Base-by-base conservation (phyloP, 2,329 filamentous ascomycete species). In the Sporothrix euskadiensis region DNA sequence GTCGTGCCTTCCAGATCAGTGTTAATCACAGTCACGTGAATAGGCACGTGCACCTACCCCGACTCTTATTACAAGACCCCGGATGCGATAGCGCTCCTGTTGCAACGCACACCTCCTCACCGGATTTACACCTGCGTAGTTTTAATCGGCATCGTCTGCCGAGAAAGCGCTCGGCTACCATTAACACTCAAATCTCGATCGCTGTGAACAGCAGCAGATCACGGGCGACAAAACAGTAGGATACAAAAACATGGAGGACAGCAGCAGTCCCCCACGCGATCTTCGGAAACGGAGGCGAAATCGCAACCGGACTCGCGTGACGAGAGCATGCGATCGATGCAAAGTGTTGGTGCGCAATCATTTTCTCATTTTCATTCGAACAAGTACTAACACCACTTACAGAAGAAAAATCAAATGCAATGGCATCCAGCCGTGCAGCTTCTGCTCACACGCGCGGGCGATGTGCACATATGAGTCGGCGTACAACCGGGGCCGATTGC, bases 321-420 rank as follows among this genome's bases (percentile, higher is more conserved):
- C 59, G 7, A 19, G 59, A 22, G 59, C 59, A 7, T 63, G 35
- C 59, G 59, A 63, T 44, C 59, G 59, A 44, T 63, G 59, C 59
- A 63, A 63, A 44, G 9, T 35, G 59, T 63, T 22, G 7, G 59
- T 44, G 35, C 12, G 9, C n/a, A 10, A 22, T 35, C 56, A 59
- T 54, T 54, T 14, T 52, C 5, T 26, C 49, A 22, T 39, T 41
- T 9, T 10, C 2, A n/a, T 39, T 5, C 32, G 12, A 16, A 41
- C 32, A 22, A 26, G 41, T 14, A 16, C 57, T 63, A 10, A 63
- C 57, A 35, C 16, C 32, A 9, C 6, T 32, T 16, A 44, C 16
- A 72, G 71, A 32, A 35, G 47, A 35, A 72, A 72, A 49, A 69
- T 72, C 47, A 68, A 68, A 16, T 72, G 71, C 71, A 72, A 66